phyloP scores from a whole-genome alignment of 106 monocot genomes.

The Allium cepa region DNA sequence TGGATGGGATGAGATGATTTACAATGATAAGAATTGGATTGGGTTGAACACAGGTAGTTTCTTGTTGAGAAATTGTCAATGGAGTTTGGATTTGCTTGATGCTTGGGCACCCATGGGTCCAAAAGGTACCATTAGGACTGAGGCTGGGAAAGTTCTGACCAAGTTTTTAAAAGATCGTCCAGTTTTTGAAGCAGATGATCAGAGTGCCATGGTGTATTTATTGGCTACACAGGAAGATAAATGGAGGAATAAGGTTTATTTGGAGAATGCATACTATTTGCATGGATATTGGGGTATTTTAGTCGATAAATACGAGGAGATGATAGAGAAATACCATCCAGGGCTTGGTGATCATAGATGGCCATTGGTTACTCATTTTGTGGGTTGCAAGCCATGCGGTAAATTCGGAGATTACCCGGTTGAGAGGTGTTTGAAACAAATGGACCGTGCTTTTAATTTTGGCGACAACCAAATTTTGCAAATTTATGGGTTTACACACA shows the following conservation, averaged over 20 bases:
- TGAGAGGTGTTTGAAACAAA: conserved; percentile 54
- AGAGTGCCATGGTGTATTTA: conserved; percentile 91
- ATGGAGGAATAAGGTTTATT: conserved; percentile 82
- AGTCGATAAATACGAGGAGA: conserved; percentile 58
- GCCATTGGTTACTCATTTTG: conserved; percentile 58
- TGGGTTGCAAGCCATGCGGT: conserved; percentile 69
- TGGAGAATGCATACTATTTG: conserved; percentile 74
- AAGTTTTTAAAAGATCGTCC: conserved; percentile 69
- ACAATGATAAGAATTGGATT: conserved; percentile 90
- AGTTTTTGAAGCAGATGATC: conserved; percentile 88
- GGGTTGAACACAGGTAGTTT: conserved; percentile 90
- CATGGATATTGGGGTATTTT: conserved; percentile 88
- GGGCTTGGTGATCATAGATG: conserved; percentile 59
- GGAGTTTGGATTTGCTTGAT: conserved; percentile 81
- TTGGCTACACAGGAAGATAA: conserved; percentile 61
- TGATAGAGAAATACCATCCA: conserved; percentile 51
- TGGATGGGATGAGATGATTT: conserved; percentile 93
- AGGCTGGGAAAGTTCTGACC: conserved; percentile 75
- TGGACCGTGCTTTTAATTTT: conserved; percentile 59
- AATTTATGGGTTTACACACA: conserved; percentile 77
- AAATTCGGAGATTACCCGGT: conserved; percentile 86
- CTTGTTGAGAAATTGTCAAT: conserved; percentile 73
- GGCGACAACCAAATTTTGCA: conserved; percentile 67
- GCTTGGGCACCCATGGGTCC: conserved; percentile 95
- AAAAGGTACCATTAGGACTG: conserved; percentile 59